phyloP scores from a whole-genome alignment of 2,329 filamentous ascomycete genomes.

The Colletotrichum sp. region DNA sequence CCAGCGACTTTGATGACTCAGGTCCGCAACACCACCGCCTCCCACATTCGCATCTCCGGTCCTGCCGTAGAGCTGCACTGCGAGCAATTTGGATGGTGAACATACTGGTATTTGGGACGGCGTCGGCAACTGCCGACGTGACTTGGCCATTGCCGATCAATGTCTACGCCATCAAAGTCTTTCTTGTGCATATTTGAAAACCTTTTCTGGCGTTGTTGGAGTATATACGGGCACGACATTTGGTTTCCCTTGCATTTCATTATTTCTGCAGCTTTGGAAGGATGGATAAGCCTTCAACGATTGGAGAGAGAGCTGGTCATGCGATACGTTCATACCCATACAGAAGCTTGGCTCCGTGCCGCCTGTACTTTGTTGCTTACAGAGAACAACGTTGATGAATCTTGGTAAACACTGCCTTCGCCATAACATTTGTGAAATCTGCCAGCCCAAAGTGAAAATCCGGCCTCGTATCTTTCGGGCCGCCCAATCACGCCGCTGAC shows the following conservation, averaged over 20 bases:
- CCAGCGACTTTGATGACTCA: conserved; percentile 45
- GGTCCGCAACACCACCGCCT: conserved; percentile 45
- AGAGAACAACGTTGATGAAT: not conserved
- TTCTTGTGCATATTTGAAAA: conserved; percentile 5
- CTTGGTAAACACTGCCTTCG: not conserved
- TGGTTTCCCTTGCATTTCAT: not conserved
- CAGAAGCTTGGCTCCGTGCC: conserved; percentile 1
- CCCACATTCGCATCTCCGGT: conserved; percentile 41
- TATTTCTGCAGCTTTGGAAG: not conserved
- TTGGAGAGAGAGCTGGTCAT: not conserved
- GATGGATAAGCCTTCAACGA: not conserved
- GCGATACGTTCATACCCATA: conserved; percentile 2
- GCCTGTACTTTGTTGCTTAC: not conserved
- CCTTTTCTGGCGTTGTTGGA: not conserved
- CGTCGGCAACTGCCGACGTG: not conserved
- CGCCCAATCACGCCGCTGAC: not conserved
- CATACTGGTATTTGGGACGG: not conserved
- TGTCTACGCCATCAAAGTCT: not conserved
- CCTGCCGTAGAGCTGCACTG: conserved; percentile 53
- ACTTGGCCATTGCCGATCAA: not conserved
- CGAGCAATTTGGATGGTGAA: conserved; percentile 51
- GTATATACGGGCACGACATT: not conserved
- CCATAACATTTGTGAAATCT: not conserved
- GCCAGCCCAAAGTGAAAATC: not conserved
- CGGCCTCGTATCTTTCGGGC: not conserved